A percentile compares a stretch with the other conserved stretches of the same genome.
phyloP scores from a whole-genome alignment of 2,329 filamentous ascomycete genomes.

The Trichoderma atroviride region DNA sequence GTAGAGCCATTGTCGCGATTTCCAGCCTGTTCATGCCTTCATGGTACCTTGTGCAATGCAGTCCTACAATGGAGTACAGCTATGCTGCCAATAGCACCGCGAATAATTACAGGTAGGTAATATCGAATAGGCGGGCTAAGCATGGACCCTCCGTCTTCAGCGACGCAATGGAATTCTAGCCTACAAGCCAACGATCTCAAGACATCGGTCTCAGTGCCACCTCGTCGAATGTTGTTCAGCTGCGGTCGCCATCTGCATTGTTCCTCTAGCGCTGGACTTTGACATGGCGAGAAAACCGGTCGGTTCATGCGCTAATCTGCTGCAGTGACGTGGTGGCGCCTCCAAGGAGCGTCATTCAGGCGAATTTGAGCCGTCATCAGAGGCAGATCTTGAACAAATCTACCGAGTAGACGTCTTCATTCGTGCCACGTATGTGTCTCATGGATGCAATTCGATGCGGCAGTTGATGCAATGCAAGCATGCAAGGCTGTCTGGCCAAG shows the following conservation, averaged over 20 bases:
- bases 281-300: not conserved
- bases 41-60: not conserved
- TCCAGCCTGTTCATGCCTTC: not conserved
- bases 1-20: not conserved
- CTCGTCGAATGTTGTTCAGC: not conserved
- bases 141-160: not conserved
- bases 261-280: not conserved
- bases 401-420: not conserved
- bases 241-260: not conserved
- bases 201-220: not conserved
- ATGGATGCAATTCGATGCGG: not conserved
- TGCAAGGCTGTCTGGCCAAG: not conserved
- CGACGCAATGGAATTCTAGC: not conserved
- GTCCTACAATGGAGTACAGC: not conserved
- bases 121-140: no score
- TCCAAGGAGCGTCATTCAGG: not conserved
- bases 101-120: not conserved
- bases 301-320: not conserved
- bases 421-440: not conserved
- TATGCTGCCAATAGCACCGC: not conserved
- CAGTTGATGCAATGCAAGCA: not conserved
- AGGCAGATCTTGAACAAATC: not conserved
- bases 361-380: not conserved
- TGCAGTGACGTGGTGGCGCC: slow-evolving; percentile 11
- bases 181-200: not conserved